Percentiles rank a stretch among this genome's conserved stretches.
Conservation (phyloP, 257 asterid genomes). For the Pogostemon cablin region DNA sequence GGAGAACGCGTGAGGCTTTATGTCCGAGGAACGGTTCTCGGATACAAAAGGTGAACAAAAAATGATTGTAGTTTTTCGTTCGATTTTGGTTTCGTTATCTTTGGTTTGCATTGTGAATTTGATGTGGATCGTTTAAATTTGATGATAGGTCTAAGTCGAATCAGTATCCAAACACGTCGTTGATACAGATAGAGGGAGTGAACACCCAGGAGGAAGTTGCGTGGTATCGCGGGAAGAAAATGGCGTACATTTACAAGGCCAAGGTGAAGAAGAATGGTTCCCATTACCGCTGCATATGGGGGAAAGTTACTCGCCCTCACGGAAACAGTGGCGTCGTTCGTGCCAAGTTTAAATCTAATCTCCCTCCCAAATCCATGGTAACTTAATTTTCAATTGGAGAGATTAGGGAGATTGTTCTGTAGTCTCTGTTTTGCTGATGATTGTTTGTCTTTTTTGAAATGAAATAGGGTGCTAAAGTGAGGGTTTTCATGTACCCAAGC, state of each 20-base stretch:
- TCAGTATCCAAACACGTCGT: conserved; percentile 91
- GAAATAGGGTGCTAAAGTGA: conserved; percentile 66
- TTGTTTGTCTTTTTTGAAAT: neutral
- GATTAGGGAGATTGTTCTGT: neutral
- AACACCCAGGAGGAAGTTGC: conserved; percentile 88
- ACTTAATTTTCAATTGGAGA: neutral
- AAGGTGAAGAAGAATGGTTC: conserved; percentile 82
- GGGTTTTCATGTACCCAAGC: conserved; percentile 84
- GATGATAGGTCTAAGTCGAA: conserved; percentile 78
- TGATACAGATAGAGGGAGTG: conserved; percentile 89
- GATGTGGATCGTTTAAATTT: conserved; percentile 3
- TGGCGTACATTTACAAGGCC: conserved; percentile 93
- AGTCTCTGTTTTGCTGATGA: conserved; percentile 1
- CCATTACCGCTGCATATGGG: conserved; percentile 95
- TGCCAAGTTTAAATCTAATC: conserved; percentile 76
- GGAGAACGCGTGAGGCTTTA: conserved; percentile 43
- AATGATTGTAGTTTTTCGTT: too few relatives aligned
- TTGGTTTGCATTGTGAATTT: conserved; percentile 5
- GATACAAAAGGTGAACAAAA: conserved; percentile 38
- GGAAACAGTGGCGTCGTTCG: conserved; percentile 91
- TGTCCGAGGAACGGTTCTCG: conserved; percentile 44
- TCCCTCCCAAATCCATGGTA: conserved; percentile 89
- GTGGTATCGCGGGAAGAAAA: conserved; percentile 81
- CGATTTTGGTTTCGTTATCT: neutral
- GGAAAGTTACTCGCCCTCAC: conserved; percentile 80